Conservation (phyloP, 176 grass and related monocot genomes). For the Oryza glumipatula region DNA sequence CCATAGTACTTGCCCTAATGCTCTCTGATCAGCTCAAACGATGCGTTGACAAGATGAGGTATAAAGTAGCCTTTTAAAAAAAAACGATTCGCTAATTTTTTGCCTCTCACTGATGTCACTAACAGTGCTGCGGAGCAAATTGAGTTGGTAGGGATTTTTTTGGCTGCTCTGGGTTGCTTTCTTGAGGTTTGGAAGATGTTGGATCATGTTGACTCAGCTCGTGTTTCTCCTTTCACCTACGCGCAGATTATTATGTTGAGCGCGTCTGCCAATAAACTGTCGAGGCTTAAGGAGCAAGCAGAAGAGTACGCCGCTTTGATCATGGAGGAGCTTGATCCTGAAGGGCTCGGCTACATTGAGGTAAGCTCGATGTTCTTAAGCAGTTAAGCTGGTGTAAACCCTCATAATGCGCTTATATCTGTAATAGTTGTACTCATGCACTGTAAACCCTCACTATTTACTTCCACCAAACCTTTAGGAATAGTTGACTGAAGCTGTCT, state of each 20-base stretch:
- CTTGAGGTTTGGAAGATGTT: slow-evolving; percentile 32
- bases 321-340: slow-evolving; percentile 98
- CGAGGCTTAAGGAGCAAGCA: slow-evolving; percentile 91
- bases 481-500: slow-evolving; percentile 41
- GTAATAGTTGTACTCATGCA: background rate
- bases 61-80: background rate
- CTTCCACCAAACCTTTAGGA: slow-evolving; percentile 6
- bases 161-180: slow-evolving; percentile 31
- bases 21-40: slow-evolving; percentile 20
- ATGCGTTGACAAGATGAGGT: slow-evolving; percentile 28
- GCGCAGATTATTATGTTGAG: slow-evolving; percentile 95
- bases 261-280: slow-evolving; percentile 90
- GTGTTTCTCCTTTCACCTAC: slow-evolving; percentile 11
- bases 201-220: slow-evolving; percentile 16
- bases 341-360: slow-evolving; percentile 90
- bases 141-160: background rate
- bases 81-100: slow-evolving; percentile 6
- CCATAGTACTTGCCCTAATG: background rate
- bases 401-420: background rate
- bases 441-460: slow-evolving; percentile 3
- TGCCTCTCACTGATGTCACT: slow-evolving; percentile 29
- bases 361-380: slow-evolving; percentile 30
- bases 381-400: background rate
- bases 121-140: background rate
- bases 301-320: slow-evolving; percentile 96